These are phyloP conservation scores for Pythium sukuiense DNA, from an alignment of 352 stramenopile genomes.

Conservation along the genomic window DNA sequence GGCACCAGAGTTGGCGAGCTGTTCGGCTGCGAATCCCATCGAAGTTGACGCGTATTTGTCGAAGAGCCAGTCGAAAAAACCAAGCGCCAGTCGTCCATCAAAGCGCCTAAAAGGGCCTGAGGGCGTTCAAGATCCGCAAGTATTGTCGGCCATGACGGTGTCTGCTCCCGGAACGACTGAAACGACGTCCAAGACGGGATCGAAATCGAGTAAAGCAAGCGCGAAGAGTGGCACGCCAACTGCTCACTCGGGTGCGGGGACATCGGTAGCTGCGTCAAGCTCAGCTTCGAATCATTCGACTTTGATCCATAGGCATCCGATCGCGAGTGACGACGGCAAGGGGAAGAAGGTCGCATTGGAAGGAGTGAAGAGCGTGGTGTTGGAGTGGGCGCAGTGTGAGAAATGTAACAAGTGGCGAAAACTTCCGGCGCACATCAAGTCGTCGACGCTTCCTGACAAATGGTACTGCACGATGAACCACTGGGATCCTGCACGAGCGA, in stretches of 20 bases:
- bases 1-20: conserved; percentile 69
- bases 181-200: background rate
- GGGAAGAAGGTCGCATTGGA: conserved; percentile 8
- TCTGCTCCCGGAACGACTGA: background rate
- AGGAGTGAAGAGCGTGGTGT: conserved; percentile 69
- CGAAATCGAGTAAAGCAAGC: conserved; percentile 16
- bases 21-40: conserved; percentile 60
- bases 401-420: conserved; percentile 96
- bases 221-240: conserved; percentile 25
- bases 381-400: conserved; percentile 97
- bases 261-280: background rate
- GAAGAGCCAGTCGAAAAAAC: conserved; percentile 63
- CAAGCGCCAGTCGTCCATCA: conserved; percentile 32
- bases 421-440: conserved; percentile 90
- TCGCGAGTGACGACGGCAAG: conserved; percentile 2
- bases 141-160: background rate
- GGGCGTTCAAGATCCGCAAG: background rate
- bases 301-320: background rate
- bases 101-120: conserved; percentile 50
- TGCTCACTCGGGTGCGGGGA: background rate
- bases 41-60: conserved; percentile 71
- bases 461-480: conserved; percentile 97
- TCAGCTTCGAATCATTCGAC: background rate
- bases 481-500: conserved; percentile 86
- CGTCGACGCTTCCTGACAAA: conserved; percentile 91